Base-by-base conservation (phyloP, 2,329 filamentous ascomycete species). In the Cryphonectria carpinicola region DNA sequence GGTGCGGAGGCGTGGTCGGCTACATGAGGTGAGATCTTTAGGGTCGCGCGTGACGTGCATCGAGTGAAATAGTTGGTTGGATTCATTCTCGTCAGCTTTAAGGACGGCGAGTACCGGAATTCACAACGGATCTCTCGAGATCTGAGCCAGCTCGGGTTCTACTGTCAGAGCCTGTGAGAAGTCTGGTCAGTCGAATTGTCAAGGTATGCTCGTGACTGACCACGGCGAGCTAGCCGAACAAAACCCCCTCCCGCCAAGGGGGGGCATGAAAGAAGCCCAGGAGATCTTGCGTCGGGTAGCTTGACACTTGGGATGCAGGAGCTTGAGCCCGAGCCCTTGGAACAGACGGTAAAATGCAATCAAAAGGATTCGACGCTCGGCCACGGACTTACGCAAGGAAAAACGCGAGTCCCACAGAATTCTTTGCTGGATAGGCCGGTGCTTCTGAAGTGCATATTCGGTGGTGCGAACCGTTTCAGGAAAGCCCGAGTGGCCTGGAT, bases 371-470 rank as follows among this genome's bases (percentile, higher is more conserved):
- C 46, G 46, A 10, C 46, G 46, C 22, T 49, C 46, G 8, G 10
- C 46, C 8, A 14, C 35, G 25, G 52, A 32, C n/a, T 14, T 28
- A 6, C 11, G 52, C n/a, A 22, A 28, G 28, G 14, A 7, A 58
- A 19, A 32, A 28, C 54, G 54, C 17, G 54, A 32, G 54, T 32
- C 14, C 13, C 28, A 32, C 46, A 19, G 4, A 17, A 32, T 8
- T 32, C 28, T 32, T 14, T 58, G 54, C 54, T 32, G 25, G 54
- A 32, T 14, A 58, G 54, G 14, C 13, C 3, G 54, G 25, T 32
- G 54, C 54, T 58, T 58, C 54, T 58, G 54, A 58, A 58, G 54
- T 28, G 54, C 54, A 58, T 32, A 14, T 19, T 58, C 54, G 54
- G 54, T 58, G 25, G 14, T 58, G 25, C 14, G 7, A 19, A 17